Conservation (phyloP, 495 filamentous ascomycete species). For the Aspergillus indologenus region DNA sequence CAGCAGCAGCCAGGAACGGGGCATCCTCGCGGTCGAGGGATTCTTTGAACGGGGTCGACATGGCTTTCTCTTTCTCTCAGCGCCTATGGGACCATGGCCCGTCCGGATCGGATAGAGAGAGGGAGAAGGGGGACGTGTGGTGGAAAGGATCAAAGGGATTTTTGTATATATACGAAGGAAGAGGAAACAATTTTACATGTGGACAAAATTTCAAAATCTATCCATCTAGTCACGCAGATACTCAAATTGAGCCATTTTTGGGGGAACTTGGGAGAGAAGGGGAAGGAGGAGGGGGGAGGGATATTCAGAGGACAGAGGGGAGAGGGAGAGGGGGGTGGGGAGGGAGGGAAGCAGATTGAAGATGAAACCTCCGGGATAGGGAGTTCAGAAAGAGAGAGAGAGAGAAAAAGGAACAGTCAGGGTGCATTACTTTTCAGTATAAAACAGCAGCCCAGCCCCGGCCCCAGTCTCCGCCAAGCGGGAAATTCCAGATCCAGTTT, state of each 20-base stretch:
- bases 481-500: not conserved
- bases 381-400: too few relatives aligned
- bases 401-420: too few relatives aligned
- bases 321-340: too few relatives aligned
- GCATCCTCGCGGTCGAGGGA: constrained; percentile 35
- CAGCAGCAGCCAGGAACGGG: constrained; percentile 36
- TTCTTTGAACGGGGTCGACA: constrained; percentile 20
- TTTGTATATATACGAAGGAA: not conserved
- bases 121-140: not conserved
- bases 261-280: not conserved
- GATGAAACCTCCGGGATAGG: not conserved
- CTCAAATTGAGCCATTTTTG: not conserved
- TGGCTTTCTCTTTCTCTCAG: constrained; percentile 13
- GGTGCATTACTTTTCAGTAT: too few relatives aligned
- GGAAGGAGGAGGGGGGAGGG: not conserved
- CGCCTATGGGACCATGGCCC: constrained; percentile 10
- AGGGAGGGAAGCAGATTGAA: not conserved
- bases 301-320: too few relatives aligned
- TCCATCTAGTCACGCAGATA: not conserved
- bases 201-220: not conserved
- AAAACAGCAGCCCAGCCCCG: too few relatives aligned
- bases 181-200: constrained; percentile 3
- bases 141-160: too few relatives aligned
- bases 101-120: not conserved
- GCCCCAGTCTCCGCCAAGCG: not conserved